Evolutionary conservation across 73 alveolate species (phyloP), one percentile per base, ranked within the genome.

Genomic region (Durusdinium trenchii): DNA sequence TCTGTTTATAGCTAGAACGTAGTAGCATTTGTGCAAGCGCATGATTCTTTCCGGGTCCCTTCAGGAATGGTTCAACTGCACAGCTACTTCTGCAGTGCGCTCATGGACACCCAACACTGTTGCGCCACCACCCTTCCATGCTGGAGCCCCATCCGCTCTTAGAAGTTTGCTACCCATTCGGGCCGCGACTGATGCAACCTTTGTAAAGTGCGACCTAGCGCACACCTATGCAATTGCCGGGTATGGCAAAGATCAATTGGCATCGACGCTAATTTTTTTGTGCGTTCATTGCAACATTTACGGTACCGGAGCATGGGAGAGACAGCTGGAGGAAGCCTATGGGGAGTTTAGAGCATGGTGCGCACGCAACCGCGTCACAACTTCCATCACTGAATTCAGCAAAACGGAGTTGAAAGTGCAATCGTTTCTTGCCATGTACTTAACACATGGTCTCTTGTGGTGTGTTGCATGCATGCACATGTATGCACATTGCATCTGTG

Each of bases 171-270:
- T n/a, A n/a, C 94, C 75, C 48, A n/a, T n/a, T n/a, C n/a, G n/a
- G n/a, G 36, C 3, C 35, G 73, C 52, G 0, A 51, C 26, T 16
- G 76, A 50, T 12, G 52, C 76, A 83, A 0, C 14, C 47, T 42
- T 47, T 42, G n/a, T 83, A 2, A 40, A 36, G 43, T 14, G 46
- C 0, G 95, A 86, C 95, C 54, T 62, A 3, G 79, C 82, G 46
- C 95, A 86, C 47, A 86, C 95, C 0, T 86, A 86, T 40, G 95
- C 95, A 12, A 86, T 86, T 36, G 94, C 94, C 9, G 95, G 95
- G 2, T 86, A 45, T 38, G 95, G 95, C 23, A 86, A 86, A 38
- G 94, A 84, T 18, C 36, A 14, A 16, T 47, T 57, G 7, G 95
- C 95, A 23, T 18, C 46, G 82, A 38, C 42, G 10, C 42, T 86